These are phyloP conservation scores for Penicillium fimorum DNA, from an alignment of 495 filamentous ascomycete species.

Conservation along the genomic window DNA sequence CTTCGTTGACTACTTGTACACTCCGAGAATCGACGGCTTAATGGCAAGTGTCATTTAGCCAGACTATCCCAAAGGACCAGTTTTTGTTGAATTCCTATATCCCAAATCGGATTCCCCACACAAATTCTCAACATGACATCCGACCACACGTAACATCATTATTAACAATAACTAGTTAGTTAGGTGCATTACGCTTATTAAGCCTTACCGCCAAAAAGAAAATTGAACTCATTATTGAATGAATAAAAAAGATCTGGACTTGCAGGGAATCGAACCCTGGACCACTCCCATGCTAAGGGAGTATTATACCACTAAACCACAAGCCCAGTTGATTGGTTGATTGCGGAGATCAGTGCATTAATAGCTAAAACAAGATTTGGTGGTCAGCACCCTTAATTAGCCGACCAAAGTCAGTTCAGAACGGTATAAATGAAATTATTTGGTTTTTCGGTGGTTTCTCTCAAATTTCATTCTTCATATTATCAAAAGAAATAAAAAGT, in stretches of 20 bases:
- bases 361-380: background rate
- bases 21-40: too few species aligned
- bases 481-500: background rate
- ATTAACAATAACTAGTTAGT: too few species aligned
- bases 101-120: too few species aligned
- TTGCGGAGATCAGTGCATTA: background rate
- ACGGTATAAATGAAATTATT: background rate
- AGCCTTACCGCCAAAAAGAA: background rate
- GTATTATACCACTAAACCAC: slow-evolving; percentile 50
- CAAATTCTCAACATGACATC: too few species aligned
- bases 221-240: background rate
- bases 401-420: background rate
- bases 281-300: slow-evolving; percentile 53
- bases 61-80: too few species aligned
- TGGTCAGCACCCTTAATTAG: background rate
- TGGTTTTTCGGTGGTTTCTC: background rate
- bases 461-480: background rate
- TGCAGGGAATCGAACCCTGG: slow-evolving; percentile 60
- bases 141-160: too few species aligned
- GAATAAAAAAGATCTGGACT: slow-evolving; percentile 34
- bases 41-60: too few species aligned
- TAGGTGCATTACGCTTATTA: too few species aligned
- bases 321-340: slow-evolving; percentile 32
- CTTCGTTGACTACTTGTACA: background rate
- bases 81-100: too few species aligned